Evolutionary conservation across 805 yeast species (phyloP).

Genomic region (Barnettozyma salicaria): DNA sequence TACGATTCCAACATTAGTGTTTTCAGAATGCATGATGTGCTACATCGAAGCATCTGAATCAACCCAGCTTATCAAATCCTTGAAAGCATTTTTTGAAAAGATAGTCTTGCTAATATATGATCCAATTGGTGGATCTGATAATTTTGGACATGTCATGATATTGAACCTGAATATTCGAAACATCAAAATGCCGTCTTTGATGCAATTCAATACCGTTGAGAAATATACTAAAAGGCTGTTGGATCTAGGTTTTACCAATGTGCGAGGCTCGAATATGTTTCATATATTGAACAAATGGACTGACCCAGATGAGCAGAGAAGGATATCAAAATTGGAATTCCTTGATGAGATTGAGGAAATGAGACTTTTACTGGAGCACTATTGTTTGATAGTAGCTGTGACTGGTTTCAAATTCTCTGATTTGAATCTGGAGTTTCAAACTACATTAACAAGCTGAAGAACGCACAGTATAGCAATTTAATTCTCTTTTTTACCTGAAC

Average conservation of each 20-base stretch:
- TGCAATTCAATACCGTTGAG: conserved; percentile 33
- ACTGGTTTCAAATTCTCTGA: conserved; percentile 21
- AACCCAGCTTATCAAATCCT: conserved; percentile 30
- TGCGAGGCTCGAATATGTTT: conserved; percentile 29
- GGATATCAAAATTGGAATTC: conserved; percentile 44
- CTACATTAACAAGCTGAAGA: background rate
- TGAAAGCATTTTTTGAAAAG: conserved; percentile 24
- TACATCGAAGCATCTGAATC: conserved; percentile 41
- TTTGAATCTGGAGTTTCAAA: conserved; percentile 16
- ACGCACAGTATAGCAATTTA: background rate
- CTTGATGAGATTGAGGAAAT: conserved; percentile 58
- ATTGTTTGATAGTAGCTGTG: conserved; percentile 35
- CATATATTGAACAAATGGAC: conserved; percentile 30
- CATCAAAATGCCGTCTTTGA: conserved; percentile 35
- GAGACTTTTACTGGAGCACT: conserved; percentile 44
- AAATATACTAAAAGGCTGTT: conserved; percentile 19
- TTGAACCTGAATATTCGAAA: conserved; percentile 42
- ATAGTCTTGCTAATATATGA: conserved; percentile 42
- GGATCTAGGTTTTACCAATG: conserved; percentile 13
- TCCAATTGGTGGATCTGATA: conserved; percentile 49
- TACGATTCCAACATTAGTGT: conserved; percentile 39
- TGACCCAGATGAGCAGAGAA: conserved; percentile 29
- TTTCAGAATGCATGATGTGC: conserved; percentile 57
- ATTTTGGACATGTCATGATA: conserved; percentile 51
- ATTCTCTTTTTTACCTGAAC: conserved; percentile 41